Conservation (phyloP, 1,284 basidiomycete genomes). For the Malassezia nana region DNA sequence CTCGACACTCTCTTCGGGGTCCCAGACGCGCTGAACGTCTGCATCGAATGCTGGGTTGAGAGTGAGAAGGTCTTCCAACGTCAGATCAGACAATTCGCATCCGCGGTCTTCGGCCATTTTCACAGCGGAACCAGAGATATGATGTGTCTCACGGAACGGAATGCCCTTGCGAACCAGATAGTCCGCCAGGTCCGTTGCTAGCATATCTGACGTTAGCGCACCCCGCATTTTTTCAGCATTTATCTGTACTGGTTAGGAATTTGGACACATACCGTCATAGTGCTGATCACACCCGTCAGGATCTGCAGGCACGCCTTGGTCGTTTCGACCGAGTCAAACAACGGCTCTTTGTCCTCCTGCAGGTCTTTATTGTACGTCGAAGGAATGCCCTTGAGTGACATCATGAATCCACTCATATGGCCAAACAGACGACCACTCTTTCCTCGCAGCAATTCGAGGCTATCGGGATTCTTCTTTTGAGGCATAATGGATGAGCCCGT, state of each 20-base stretch:
- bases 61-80: conserved; percentile 65
- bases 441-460: conserved; percentile 82
- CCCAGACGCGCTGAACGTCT: conserved; percentile 57
- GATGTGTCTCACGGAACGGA: conserved; percentile 96
- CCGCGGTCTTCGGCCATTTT: conserved; percentile 76
- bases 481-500: conserved; percentile 99
- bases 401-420: conserved; percentile 86
- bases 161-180: conserved; percentile 92
- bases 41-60: conserved; percentile 69
- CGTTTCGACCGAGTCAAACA: conserved; percentile 88
- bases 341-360: conserved; percentile 95
- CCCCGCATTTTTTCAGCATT: conserved; percentile 77
- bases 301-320: conserved; percentile 81
- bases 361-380: conserved; percentile 99
- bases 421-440: conserved; percentile 92
- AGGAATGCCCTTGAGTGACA: conserved; percentile 92
- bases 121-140: conserved; percentile 90
- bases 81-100: conserved; percentile 70
- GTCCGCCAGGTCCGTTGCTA: conserved; percentile 93
- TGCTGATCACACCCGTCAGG: conserved; percentile 84
- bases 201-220: conserved; percentile 87
- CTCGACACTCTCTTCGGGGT: conserved; percentile 64
- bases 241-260: conserved; percentile 54
- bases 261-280: conserved; percentile 52
- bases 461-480: conserved; percentile 98